Base-by-base conservation (phyloP, 345 rosid species). In the Arabidopsis arenosa region DNA sequence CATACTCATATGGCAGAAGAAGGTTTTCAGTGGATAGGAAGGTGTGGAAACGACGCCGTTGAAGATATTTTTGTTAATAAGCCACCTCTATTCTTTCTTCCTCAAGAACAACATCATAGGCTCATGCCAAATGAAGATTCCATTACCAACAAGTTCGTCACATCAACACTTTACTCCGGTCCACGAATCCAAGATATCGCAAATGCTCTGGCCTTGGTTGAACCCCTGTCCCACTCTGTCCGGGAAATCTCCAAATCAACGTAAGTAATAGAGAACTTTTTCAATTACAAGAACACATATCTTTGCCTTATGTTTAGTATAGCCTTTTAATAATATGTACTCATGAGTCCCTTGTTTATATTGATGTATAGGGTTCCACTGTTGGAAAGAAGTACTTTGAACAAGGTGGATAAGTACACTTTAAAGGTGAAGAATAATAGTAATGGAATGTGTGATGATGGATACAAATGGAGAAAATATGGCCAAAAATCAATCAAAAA, bases 381-480 rank as follows among this genome's bases (percentile, higher is more conserved):
- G 35, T 23, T 70, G 52, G 72, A 60, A 64, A 70, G 45, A 53
- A 13, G 51, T 71, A 62, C n/a, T 61, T 58, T 57, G 61, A 72
- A 75, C 55, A 82, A 81, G 87, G 59, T 84, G 9, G 97, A 89
- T 76, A 89, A 81, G 85, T 93, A 91, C 59, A 91, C 92, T 37
- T 74, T 93, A 10, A 88, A 83, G 80, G 83, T 88, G 78, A 93
- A 83, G 84, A 83, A 84, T 64, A 77, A 63, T 52, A 82, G 79
- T 47, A 84, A 82, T 74, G 90, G 86, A 39, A 79, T 84, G 86
- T 79, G 80, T 61, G 91, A 88, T 78, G 98, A 93, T 79, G 98
- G 97, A n/a, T 93, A 91, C 67, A 91, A 89, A 81, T 93, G 98
- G 98, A 86, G 98, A 77, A 93, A 93, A 58, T 93, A 93, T 66